Percentiles rank a stretch among this genome's conserved stretches.
Conservation (phyloP, 2,329 filamentous ascomycete genomes). For the Arthrobotrys sphaeroides region DNA sequence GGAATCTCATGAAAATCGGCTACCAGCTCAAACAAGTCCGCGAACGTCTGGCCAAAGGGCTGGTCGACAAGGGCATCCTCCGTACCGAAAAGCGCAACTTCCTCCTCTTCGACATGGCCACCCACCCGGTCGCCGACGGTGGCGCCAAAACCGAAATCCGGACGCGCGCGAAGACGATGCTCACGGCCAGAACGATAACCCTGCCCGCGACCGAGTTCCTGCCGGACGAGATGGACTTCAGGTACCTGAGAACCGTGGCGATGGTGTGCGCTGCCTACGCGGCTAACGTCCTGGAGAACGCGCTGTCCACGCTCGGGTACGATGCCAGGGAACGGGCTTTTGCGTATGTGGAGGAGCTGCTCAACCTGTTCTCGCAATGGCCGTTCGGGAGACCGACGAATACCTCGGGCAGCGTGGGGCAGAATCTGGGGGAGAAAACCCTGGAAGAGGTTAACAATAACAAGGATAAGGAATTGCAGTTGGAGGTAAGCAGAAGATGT, state of each 20-base stretch:
- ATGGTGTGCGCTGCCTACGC: constrained; percentile 99
- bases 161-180: constrained; percentile 86
- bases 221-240: constrained; percentile 92
- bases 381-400: constrained; percentile 85
- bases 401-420: constrained; percentile 81
- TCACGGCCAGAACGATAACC: constrained; percentile 93
- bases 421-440: constrained; percentile 88
- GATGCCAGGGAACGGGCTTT: constrained; percentile 94
- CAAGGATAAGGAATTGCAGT: constrained; percentile 93
- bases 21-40: constrained; percentile 99
- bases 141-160: constrained; percentile 98
- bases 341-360: constrained; percentile 92
- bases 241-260: constrained; percentile 87
- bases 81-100: constrained; percentile 99
- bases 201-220: constrained; percentile 86
- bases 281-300: constrained; percentile 97
- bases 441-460: constrained; percentile 83
- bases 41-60: constrained; percentile 93
- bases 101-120: constrained; percentile 99
- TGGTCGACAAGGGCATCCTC: constrained; percentile 98
- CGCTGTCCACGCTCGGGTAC: constrained; percentile 90
- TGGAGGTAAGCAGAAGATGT: constrained; percentile 79
- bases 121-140: constrained; percentile 93
- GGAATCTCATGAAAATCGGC: constrained; percentile 99
- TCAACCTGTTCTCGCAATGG: constrained; percentile 97